These are phyloP conservation scores for Zygosaccharomyces siamensis DNA, from an alignment of 805 yeast species.

Conservation along the genomic window DNA sequence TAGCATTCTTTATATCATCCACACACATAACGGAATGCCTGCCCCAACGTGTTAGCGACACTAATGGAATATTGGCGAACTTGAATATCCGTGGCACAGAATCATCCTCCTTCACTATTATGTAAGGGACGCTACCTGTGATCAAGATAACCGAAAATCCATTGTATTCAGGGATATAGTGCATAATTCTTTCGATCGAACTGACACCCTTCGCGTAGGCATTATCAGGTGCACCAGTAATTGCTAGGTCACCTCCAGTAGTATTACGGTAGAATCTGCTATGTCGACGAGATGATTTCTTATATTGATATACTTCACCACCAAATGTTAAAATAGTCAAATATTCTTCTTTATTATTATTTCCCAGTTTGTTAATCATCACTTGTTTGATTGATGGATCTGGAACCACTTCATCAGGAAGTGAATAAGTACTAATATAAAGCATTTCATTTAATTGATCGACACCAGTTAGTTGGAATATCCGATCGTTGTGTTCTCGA, in stretches of 20 bases:
- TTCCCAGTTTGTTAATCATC: constrained; percentile 61
- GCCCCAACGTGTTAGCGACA: constrained; percentile 48
- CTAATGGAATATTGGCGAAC: constrained; percentile 58
- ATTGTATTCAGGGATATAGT: constrained; percentile 52
- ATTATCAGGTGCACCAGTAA: constrained; percentile 78
- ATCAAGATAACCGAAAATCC: constrained; percentile 60
- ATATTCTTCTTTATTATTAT: constrained; percentile 53
- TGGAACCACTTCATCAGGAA: constrained; percentile 43
- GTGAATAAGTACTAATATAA: constrained; percentile 33
- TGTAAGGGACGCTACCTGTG: constrained; percentile 69
- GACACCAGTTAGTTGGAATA: constrained; percentile 37
- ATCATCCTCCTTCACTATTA: constrained; percentile 59
- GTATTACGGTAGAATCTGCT: constrained; percentile 25
- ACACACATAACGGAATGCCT: constrained; percentile 54
- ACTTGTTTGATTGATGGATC: constrained; percentile 74
- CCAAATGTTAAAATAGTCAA: constrained; percentile 71
- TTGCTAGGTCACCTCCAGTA: constrained; percentile 36
- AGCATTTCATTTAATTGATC: constrained; percentile 39
- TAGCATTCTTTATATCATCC: constrained; percentile 63
- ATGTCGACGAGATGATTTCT: constrained; percentile 36
- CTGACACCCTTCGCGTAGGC: constrained; percentile 60
- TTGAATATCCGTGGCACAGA: constrained; percentile 62
- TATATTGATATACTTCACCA: constrained; percentile 71
- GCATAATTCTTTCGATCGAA: constrained; percentile 62
- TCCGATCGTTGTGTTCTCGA: constrained; percentile 42